Evolutionary conservation across 345 rosid species (phyloP), one percentile per base, ranked within the genome.

Genomic region (Arabidopsis suecica): DNA sequence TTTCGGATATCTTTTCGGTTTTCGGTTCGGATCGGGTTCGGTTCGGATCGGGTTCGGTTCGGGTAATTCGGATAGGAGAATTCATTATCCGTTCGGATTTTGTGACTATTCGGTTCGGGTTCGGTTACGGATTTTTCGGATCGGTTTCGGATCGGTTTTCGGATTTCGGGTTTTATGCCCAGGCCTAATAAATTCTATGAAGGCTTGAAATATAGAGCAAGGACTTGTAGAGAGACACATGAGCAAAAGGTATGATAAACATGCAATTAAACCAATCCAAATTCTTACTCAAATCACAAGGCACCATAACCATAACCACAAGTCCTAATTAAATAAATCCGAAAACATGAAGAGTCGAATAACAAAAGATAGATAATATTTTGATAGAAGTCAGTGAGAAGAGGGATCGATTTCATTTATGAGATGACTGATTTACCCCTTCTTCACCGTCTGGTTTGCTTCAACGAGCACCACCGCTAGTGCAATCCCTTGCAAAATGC

Each of bases 401-500:
- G 66, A 58, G 56, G 56, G 55, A 56, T 42, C 44, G 40, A 38
- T 23, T 2, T 9, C 62, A 54, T 38, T 37, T 50, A 74, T 41
- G 13, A 66, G 22, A 49, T 57, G 23, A 69, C 66, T 10, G 25
- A 37, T 49, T 41, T 25, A 37, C 42, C 65, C 18, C 55, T 6
- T 11, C 14, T 9, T n/a, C 10, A 64, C 64, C 44, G 36, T 18
- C 37, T 47, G 30, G 33, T 20, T 58, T 36, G 47, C 62, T 61
- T 80, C 76, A 84, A 42, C 88, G 87, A 9, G 83, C 79, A 11
- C 78, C 74, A 11, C 78, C 74, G 53, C 82, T 85, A 0, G 94
- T 83, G 66, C 98, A 93, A 38, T 93, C 98, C 74, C 96, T 75
- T 0, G 98, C 94, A 14, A 88, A 90, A 69, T 93, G 98, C 1